Conservation (phyloP, 352 stramenopile genomes). For the Phytophthora tubulina region DNA sequence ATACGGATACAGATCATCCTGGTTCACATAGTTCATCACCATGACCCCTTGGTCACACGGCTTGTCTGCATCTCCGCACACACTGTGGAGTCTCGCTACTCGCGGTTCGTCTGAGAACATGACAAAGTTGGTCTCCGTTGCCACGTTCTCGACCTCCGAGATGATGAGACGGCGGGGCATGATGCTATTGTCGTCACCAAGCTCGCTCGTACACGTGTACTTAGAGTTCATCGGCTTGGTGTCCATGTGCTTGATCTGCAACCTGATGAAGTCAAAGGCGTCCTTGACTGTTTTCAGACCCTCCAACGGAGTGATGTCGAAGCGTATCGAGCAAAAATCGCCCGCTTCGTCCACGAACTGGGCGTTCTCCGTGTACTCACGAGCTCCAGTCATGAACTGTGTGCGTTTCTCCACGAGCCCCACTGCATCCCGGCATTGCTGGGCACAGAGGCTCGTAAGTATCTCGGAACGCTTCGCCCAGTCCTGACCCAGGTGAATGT, state of each 20-base stretch:
- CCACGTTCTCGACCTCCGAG: conserved; percentile 42
- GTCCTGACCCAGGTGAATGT: conserved; percentile 54
- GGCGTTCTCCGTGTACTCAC: conserved; percentile 46
- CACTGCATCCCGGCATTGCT: conserved; percentile 49
- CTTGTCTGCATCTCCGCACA: conserved; percentile 16
- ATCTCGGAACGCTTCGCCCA: conserved; percentile 36
- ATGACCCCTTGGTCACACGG: conserved; percentile 40
- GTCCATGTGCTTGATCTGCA: conserved; percentile 56
- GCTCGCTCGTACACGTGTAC: conserved; percentile 43
- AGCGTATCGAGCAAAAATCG: conserved; percentile 55
- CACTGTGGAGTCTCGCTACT: not conserved
- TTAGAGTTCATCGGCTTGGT: conserved; percentile 38
- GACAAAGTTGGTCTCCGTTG: conserved; percentile 54
- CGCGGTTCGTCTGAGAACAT: conserved; percentile 43
- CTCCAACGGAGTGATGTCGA: conserved; percentile 49
- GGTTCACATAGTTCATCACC: conserved; percentile 48
- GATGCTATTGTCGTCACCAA: conserved; percentile 41
- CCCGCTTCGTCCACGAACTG: conserved; percentile 56
- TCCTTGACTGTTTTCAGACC: conserved; percentile 43
- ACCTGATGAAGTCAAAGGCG: conserved; percentile 49
- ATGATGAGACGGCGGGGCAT: conserved; percentile 50
- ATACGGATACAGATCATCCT: conserved; percentile 53
- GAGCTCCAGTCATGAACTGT: conserved; percentile 49
- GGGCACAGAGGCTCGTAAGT: conserved; percentile 44
- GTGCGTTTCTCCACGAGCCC: conserved; percentile 57